Base-by-base conservation (phyloP, 495 filamentous ascomycete species). In the Aspergillus cavernicola region DNA sequence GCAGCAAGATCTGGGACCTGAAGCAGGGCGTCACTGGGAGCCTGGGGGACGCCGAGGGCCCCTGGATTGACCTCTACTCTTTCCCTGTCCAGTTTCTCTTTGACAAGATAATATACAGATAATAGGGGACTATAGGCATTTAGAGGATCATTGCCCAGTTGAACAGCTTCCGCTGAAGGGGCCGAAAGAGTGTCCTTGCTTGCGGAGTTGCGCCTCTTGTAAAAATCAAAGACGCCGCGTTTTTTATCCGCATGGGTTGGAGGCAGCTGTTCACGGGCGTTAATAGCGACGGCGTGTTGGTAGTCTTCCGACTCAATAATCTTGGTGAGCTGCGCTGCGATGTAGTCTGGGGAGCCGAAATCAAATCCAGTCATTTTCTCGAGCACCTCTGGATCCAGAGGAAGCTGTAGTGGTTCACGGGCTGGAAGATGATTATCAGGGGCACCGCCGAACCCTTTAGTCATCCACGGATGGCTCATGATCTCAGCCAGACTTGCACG, bases 291-390 rank as follows among this genome's bases (percentile, higher is more conserved):
- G 6, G 92, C 90, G 37, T 81, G 80, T 53, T 93, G 90, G 61
- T 97, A 99, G 8, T 97, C 92, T 6, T 93, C 90, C 0, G 91
- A 96, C 60, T 88, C 85, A 53, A 99, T 79, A 13, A 90, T 78
- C 61, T 86, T 90, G 2, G 87, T 90, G 36, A 99, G 77, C 61
- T 96, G 87, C 4, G 80, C 67, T 29, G 78, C 81, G 61, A 99
- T 97, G 23, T 84, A 80, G 7, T 97, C 92, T 8, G 90, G 75
- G 0, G 88, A 73, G 1, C 93, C 93, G 68, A 99, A 99, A 68
- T 99, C 95, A 68, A 99, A 99, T 12, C 93, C 93, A 2, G 88
- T 95, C 93, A 99, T 99, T 55, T 89, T 90, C 50, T 87, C 76
- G 48, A 97, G 83, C 12, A 97, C 85, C 37, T 85, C 82, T 0